Evolutionary conservation across 1,139 yeast species (phyloP), one percentile per base, ranked within the genome.

Genomic region (Debaryomyces fabryi): DNA sequence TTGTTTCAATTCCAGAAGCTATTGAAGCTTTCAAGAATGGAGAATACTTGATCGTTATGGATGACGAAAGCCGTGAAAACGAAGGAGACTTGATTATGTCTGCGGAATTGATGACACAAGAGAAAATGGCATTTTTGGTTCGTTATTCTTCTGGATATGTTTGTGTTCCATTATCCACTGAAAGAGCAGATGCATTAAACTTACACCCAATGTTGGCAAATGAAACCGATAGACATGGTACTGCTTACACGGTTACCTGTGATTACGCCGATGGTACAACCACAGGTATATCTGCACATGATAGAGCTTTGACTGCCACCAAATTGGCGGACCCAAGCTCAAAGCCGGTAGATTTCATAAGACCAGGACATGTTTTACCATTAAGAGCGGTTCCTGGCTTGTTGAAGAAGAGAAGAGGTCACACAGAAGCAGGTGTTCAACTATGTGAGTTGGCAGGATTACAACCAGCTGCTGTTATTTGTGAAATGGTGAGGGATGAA

Each of bases 81-180:
- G 99, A 95, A 74, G 99, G 99, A 44, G 99, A 95, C 66, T 78
- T 95, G 64, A 91, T 95, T 59, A 85, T 89, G 49, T 96, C 99
- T 20, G 99, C 97, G 27, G 85, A 87, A 58, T 76, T 76, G 49
- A 76, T 85, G 57, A 88, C 96, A 37, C 84, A 88, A 46, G 86
- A 86, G 60, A 85, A 91, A 59, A 91, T 95, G 97, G 98, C 99
- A 1, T 95, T 93, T 60, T 74, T 95, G 55, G 96, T 95, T 36
- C 85, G 95, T 57, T 82, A 93, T 56, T 83, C 90, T 4, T 86
- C 96, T 1, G 99, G 99, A 9, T 92, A 88, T 65, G 92, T 95
- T 6, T 95, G 99, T 72, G 96, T 84, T 6, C 99, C 99, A 16
- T 71, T 93, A 60, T 77, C 91, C 30, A 82, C 82, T 42, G 84